Percentiles rank a stretch among this genome's conserved stretches.
Conservation (phyloP, 2,329 filamentous ascomycete species). For the Didymella pomorum region DNA sequence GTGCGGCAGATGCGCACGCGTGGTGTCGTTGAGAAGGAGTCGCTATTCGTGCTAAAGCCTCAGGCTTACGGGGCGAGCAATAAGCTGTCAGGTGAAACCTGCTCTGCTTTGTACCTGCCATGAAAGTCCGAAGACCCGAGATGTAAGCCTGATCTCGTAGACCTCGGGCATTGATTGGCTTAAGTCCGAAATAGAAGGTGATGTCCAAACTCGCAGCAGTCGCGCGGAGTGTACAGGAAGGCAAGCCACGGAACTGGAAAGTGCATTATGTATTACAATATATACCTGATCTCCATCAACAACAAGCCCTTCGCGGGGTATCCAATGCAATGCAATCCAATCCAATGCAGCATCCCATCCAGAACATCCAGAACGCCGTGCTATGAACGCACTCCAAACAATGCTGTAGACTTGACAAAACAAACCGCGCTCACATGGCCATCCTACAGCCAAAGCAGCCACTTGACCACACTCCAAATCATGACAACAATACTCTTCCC, state of each 20-base stretch:
- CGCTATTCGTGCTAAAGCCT: no score
- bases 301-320: background rate
- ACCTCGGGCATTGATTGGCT: background rate
- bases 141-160: background rate
- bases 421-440: background rate
- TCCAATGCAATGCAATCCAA: no score
- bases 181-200: background rate
- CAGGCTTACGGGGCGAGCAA: no score
- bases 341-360: no score
- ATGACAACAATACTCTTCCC: constrained; percentile 70
- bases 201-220: no score
- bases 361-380: background rate
- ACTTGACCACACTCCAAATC: constrained; percentile 68
- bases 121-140: background rate
- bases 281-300: background rate
- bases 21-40: no score
- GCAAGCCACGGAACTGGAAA: no score
- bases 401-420: background rate
- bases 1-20: no score
- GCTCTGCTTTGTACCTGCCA: no score
- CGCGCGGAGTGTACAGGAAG: no score
- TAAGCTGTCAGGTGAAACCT: no score
- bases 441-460: constrained; percentile 74
- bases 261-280: background rate
- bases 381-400: background rate